Conservation (phyloP, 345 rosid species). For the Lumnitzera littorea region DNA sequence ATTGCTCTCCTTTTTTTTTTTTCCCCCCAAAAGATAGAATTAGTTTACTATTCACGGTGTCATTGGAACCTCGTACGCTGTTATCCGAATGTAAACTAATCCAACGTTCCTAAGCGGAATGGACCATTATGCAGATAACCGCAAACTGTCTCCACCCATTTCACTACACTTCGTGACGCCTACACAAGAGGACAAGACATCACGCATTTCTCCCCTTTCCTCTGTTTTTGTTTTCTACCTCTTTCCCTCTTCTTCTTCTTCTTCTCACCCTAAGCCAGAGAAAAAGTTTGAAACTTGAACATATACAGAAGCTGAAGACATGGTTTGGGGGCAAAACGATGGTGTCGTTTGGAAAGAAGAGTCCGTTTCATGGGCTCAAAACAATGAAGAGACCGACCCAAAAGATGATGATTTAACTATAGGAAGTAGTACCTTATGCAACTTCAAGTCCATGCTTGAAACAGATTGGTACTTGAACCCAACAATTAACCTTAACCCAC, state of each 20-base stretch:
- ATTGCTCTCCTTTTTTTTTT: too few species aligned
- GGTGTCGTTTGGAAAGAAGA: constrained; percentile 30
- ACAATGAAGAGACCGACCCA: constrained; percentile 11
- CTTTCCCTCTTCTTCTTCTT: constrained; percentile 1
- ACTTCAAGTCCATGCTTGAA: constrained; percentile 67
- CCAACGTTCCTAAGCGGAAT: too few species aligned
- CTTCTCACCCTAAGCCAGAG: background rate
- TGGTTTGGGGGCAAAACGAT: constrained; percentile 58
- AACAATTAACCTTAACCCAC: constrained; percentile 13
- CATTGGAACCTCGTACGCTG: too few species aligned
- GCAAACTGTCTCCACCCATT: too few species aligned
- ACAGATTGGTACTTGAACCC: constrained; percentile 41
- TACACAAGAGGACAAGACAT: constrained; percentile 8
- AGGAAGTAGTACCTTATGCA: constrained; percentile 19
- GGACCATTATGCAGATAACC: too few species aligned
- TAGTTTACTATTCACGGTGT: too few species aligned
- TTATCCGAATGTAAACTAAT: too few species aligned
- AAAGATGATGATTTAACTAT: constrained; percentile 25
- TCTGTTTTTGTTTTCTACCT: too few species aligned
- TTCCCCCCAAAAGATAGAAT: too few species aligned
- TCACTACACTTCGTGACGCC: too few species aligned
- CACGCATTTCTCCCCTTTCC: background rate
- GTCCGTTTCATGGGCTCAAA: constrained; percentile 52
- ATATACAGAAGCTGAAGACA: constrained; percentile 5
- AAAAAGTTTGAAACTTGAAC: constrained; percentile 3